Evolutionary conservation across 345 rosid species (phyloP), one percentile per base, ranked within the genome.

Genomic region (Firmiana major): DNA sequence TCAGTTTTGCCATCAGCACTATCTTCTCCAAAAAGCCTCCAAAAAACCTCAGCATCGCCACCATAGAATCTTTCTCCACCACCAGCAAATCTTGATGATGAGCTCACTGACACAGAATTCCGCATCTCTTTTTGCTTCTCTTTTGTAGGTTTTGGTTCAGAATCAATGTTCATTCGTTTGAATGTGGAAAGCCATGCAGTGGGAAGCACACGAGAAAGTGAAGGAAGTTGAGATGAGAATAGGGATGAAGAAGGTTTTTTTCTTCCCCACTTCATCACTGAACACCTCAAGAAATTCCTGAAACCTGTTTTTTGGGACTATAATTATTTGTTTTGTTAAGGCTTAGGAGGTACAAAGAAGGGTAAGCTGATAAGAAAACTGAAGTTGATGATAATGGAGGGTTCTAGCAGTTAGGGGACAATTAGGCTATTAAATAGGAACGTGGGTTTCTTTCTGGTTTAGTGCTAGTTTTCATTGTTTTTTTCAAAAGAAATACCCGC

Each of bases 181-280:
- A 90, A 87, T 86, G 82, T 90, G 21, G 89, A 84, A 67, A 89
- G 83, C 97, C 93, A 91, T 54, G 94, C 86, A 38, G 66, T 71
- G 63, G 87, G 87, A 57, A 74, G 76, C 63, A 86, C 84, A 66
- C 79, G 87, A 78, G 95, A 86, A 73, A 88, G 78, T 45, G 85
- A 79, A 70, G 85, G 87, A 81, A 84, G 79, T 9, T 80, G 80
- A 75, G 90, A 72, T 5, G 85, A 70, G 34, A 75, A 22, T 19
- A 85, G 38, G 3, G 83, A 75, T 7, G 88, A 78, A 75, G 87
- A 48, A 72, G 78, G 46, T 74, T 82, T 87, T 75, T 89, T 87
- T 70, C 81, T 83, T 77, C 92, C 90, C 96, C 90, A 90, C 89
- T 78, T 92, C 94, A 92, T 89, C 64, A 60, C 45, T 58, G 3